Percentiles rank a stretch among this genome's conserved stretches.
These are phyloP conservation scores for Sicyos edulis DNA, from an alignment of 306 rosid species.

Conservation along the genomic window DNA sequence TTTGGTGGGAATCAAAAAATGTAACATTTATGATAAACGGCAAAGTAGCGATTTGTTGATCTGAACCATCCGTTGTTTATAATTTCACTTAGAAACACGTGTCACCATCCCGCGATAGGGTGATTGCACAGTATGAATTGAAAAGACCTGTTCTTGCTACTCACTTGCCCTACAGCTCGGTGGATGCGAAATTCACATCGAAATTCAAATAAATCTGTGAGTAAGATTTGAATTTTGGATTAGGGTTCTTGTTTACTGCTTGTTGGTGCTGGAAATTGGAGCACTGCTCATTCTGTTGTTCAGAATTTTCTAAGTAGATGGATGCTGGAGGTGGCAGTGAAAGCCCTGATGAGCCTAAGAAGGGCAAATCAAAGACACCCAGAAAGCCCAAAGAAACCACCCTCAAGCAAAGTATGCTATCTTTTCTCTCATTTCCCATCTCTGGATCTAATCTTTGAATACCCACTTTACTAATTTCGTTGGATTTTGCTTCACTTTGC, in stretches of 20 bases:
- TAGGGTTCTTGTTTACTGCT: background rate
- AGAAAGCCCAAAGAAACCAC: constrained; percentile 60
- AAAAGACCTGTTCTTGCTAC: background rate
- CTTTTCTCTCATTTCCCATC: constrained; percentile 25
- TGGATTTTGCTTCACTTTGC: constrained; percentile 5
- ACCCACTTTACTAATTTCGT: background rate
- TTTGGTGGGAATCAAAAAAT: constrained; percentile 10
- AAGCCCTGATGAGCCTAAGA: constrained; percentile 49
- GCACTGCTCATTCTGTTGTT: background rate
- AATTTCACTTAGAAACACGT: background rate
- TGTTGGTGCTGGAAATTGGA: background rate
- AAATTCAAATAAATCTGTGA: background rate
- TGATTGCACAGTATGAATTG: too few species aligned
- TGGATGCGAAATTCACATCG: background rate
- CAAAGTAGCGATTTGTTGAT: background rate
- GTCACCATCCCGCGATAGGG: background rate
- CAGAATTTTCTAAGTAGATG: constrained; percentile 30
- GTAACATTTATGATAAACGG: background rate
- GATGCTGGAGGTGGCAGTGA: constrained; percentile 40
- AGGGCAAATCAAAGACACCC: constrained; percentile 60
- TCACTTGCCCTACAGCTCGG: constrained; percentile 25
- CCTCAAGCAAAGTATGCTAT: constrained; percentile 63
- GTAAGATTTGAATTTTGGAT: background rate
- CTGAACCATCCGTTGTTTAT: background rate
- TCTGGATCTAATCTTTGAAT: background rate